Conservation (phyloP, 1,284 basidiomycete species). For the Ustilago nuda region DNA sequence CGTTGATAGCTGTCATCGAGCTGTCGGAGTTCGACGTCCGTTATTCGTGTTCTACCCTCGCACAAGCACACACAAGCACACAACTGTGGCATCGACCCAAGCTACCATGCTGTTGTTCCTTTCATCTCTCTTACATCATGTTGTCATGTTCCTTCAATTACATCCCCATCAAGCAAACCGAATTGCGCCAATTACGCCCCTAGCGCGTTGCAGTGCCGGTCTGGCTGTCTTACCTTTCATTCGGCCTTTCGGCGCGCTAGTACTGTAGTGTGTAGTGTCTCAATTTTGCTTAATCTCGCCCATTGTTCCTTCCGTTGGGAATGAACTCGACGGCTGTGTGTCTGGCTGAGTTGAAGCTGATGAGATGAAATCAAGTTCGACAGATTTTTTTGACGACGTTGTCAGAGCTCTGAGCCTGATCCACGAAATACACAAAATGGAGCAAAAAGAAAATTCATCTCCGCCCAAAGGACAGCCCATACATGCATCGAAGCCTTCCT, state of each 20-base stretch:
- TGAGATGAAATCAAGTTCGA: not conserved
- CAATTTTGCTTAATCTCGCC: not conserved
- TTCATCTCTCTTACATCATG: not conserved
- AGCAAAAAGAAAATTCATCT: not conserved
- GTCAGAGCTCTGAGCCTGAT: too few species aligned
- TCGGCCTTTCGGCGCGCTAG: not conserved
- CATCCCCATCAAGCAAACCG: not conserved
- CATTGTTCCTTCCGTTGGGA: not conserved
- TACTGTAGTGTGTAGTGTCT: too few species aligned
- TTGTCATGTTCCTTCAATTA: not conserved
- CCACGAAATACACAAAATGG: not conserved
- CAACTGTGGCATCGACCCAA: not conserved
- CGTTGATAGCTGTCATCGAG: not conserved
- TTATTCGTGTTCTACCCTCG: not conserved
- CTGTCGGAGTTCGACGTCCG: not conserved
- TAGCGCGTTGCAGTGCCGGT: not conserved
- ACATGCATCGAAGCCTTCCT: constrained; percentile 1
- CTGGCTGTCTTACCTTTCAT: not conserved
- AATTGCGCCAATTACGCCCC: too few species aligned
- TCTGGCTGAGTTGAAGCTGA: too few species aligned
- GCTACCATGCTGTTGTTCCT: not conserved
- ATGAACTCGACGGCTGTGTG: not conserved
- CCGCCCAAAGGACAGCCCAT: not conserved
- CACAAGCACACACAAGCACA: not conserved
- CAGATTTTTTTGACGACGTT: not conserved